Conservation (phyloP, 75 land plant species). For the Cunninghamia lanceolata region DNA sequence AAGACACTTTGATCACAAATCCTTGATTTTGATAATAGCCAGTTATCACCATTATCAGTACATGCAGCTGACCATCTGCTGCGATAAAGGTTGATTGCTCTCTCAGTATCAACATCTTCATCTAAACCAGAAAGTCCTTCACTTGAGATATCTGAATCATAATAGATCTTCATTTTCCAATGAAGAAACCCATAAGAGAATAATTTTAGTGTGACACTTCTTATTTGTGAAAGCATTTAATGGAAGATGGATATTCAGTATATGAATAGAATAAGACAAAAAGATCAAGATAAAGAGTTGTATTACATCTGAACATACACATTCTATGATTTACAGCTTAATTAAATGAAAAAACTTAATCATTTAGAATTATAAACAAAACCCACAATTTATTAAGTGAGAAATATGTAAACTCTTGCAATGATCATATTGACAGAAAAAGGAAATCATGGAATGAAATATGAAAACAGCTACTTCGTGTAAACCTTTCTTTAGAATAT, state of each 20-base stretch:
- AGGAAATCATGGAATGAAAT: background rate
- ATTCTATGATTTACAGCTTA: background rate
- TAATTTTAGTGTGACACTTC: background rate
- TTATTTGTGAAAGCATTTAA: background rate
- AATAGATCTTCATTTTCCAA: slow-evolving; percentile 12
- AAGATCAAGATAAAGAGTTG: background rate
- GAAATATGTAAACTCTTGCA: background rate
- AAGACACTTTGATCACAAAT: slow-evolving; percentile 3
- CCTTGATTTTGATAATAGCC: slow-evolving; percentile 13
- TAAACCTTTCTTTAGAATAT: background rate
- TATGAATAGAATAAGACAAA: background rate
- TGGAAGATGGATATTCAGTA: background rate
- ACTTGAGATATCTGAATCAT: slow-evolving; percentile 8
- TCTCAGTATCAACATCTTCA: slow-evolving; percentile 10
- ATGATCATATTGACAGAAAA: background rate
- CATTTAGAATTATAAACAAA: background rate
- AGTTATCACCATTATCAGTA: slow-evolving; percentile 18
- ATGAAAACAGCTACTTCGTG: background rate
- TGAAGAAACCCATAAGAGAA: background rate
- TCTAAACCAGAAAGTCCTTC: background rate
- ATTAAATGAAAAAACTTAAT: background rate
- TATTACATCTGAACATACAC: background rate
- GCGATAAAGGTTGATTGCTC: slow-evolving; percentile 9
- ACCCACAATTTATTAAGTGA: background rate
- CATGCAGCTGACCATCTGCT: slow-evolving; percentile 15